phyloP scores from a whole-genome alignment of 805 yeast genomes.

The Scheffersomyces amazonensis region DNA sequence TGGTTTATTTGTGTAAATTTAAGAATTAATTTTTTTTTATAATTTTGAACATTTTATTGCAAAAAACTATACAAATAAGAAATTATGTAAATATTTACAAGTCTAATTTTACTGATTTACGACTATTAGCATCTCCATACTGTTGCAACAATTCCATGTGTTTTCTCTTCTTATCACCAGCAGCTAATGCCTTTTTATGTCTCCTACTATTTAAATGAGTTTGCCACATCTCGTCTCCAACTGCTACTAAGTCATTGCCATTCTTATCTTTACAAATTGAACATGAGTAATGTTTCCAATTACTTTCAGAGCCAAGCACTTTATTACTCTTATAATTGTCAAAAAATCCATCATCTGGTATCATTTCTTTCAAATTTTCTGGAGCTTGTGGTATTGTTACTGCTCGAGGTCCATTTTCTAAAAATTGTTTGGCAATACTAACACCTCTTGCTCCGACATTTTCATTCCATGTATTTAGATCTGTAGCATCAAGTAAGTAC shows the following conservation, averaged over 20 bases:
- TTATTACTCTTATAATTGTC: slow-evolving; percentile 33
- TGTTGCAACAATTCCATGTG: slow-evolving; percentile 45
- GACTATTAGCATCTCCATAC: slow-evolving; percentile 9
- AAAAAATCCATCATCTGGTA: slow-evolving; percentile 22
- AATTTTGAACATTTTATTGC: not conserved
- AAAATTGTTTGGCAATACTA: slow-evolving; percentile 40
- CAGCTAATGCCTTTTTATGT: slow-evolving; percentile 54
- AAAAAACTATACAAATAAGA: not conserved
- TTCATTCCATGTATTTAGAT: slow-evolving; percentile 57
- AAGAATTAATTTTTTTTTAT: no score
- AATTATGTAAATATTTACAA: not conserved
- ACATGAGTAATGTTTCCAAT: slow-evolving; percentile 73
- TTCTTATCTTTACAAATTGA: slow-evolving; percentile 57
- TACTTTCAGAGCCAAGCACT: slow-evolving; percentile 24
- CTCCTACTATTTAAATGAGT: slow-evolving; percentile 66
- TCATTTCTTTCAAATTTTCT: slow-evolving; percentile 11
- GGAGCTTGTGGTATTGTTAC: slow-evolving; percentile 29
- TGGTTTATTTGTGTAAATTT: no score
- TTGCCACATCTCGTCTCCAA: slow-evolving; percentile 72
- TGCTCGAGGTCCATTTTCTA: slow-evolving; percentile 22
- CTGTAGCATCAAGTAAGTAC: slow-evolving; percentile 74
- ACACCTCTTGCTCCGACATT: slow-evolving; percentile 58
- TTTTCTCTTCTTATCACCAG: slow-evolving; percentile 49
- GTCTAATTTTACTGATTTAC: not conserved
- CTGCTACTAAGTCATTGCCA: slow-evolving; percentile 56